Evolutionary conservation across 768 basidiomycete genomes (phyloP).

Genomic region (Pulveroboletus frians): DNA sequence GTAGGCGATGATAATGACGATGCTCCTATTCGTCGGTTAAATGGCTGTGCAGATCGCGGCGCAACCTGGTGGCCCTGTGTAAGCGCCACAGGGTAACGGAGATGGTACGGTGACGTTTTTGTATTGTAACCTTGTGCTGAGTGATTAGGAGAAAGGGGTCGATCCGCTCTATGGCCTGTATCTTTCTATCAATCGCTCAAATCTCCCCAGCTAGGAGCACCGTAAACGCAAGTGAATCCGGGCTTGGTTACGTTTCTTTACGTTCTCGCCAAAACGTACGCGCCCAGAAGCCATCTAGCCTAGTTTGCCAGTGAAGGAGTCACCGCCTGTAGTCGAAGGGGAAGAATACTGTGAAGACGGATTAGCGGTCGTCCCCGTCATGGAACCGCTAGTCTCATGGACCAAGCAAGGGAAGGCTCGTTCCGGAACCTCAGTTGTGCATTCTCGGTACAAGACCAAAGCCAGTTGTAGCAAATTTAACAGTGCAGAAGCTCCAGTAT

Average conservation of each 20-base stretch:
- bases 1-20: constrained; percentile 31
- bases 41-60: constrained; percentile 57
- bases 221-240: constrained; percentile 55
- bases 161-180: constrained; percentile 69
- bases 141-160: constrained; percentile 84
- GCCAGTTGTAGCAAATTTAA: constrained; percentile 17
- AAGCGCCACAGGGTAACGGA: constrained; percentile 57
- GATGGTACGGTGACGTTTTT: constrained; percentile 84
- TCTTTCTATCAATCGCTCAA: background rate
- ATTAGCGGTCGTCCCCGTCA: constrained; percentile 4
- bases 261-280: constrained; percentile 27
- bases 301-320: background rate
- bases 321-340: background rate
- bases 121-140: constrained; percentile 74
- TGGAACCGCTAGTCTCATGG: constrained; percentile 11
- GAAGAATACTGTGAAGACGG: constrained; percentile 25
- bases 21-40: background rate
- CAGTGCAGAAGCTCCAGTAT: constrained; percentile 12
- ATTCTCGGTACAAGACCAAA: constrained; percentile 21
- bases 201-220: constrained; percentile 60
- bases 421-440: constrained; percentile 16
- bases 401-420: constrained; percentile 17
- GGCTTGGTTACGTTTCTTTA: constrained; percentile 39
- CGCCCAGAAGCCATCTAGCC: constrained; percentile 3
- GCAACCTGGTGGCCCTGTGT: constrained; percentile 85